These are phyloP conservation scores for Mortierella sp. DNA, from an alignment of 371 early-diverging fungal species.

Conservation along the genomic window DNA sequence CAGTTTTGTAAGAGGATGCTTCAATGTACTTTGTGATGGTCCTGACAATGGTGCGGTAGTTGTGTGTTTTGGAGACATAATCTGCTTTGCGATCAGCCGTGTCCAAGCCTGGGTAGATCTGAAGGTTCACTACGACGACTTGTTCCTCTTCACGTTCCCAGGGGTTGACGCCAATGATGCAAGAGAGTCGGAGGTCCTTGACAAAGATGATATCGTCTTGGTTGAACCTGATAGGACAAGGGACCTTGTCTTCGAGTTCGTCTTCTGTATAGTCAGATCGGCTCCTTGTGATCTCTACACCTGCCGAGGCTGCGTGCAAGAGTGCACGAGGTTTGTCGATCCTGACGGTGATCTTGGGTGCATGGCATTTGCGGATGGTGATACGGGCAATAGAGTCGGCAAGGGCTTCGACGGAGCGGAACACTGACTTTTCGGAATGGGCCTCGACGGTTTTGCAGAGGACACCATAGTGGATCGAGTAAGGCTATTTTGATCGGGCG, in stretches of 20 bases:
- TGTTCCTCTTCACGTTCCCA: slow-evolving; percentile 97
- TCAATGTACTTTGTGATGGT: slow-evolving; percentile 77
- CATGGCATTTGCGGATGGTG: slow-evolving; percentile 68
- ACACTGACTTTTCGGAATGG: slow-evolving; percentile 77
- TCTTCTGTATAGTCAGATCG: slow-evolving; percentile 57
- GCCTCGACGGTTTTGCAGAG: slow-evolving; percentile 81
- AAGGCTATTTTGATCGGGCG: slow-evolving; percentile 41
- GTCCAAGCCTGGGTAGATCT: slow-evolving; percentile 70
- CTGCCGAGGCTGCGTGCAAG: slow-evolving; percentile 88
- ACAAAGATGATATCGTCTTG: slow-evolving; percentile 77
- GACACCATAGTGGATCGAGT: slow-evolving; percentile 87
- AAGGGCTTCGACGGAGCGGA: slow-evolving; percentile 78
- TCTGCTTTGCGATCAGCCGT: slow-evolving; percentile 54
- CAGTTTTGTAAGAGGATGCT: slow-evolving; percentile 82
- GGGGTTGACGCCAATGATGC: slow-evolving; percentile 94
- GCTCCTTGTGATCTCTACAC: slow-evolving; percentile 86
- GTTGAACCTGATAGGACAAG: slow-evolving; percentile 36
- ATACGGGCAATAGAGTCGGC: slow-evolving; percentile 74
- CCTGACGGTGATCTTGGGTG: slow-evolving; percentile 73
- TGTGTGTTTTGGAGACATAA: slow-evolving; percentile 73
- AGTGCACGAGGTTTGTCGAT: slow-evolving; percentile 93
- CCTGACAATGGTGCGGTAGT: slow-evolving; percentile 88
- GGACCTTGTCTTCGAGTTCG: slow-evolving; percentile 17
- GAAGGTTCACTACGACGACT: slow-evolving; percentile 83
- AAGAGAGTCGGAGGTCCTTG: slow-evolving; percentile 78